Base-by-base conservation (phyloP, 345 rosid genomes). In the Citrus glauca region DNA sequence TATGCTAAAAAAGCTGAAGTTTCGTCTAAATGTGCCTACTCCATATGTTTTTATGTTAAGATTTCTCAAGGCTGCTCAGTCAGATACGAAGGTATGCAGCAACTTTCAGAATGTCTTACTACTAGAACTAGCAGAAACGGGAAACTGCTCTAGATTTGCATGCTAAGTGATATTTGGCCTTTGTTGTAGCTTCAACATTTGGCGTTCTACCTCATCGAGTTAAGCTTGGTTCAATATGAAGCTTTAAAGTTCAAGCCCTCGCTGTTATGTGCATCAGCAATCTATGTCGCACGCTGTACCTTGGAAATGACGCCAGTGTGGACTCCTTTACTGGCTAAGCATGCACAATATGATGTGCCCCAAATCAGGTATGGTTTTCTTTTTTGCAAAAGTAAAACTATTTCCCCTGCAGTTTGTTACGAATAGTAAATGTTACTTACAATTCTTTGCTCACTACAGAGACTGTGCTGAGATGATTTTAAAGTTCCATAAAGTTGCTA, bases 1-100 rank as follows among this genome's bases (percentile, higher is more conserved):
- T 24, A 82, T 96, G 75, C 93, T 96, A 28, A 90, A 86, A 85
- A 83, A 79, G 77, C 79, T 96, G 87, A 92, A 91, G 81, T 96
- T 94, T 69, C 97, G 98, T 72, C 86, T 96, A 56, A 96, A 96
- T 83, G 78, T 81, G 33, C 94, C 99, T 40, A 94, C 99, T 50
- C 89, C 96, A 6, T 94, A 96, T 76, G 97, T 94, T 77, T 96
- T 96, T 90, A 88, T 92, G 98, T 79, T 94, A 77, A 90, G 97
- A 81, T 96, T 96, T 84, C 91, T 96, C 48, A 96, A 92, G 89
- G 98, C 97, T 86, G 97, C 99, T 81, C 91, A 84, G 78, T 88
- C 98, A 40, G 91, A 93, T 81, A 78, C 78, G 70, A 86, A 86
- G 95, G 99, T 93, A 82, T 33, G 70, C 7, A 5, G 28, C 69